These are phyloP conservation scores for Boletellus deceptivus DNA, from an alignment of 1,284 basidiomycete genomes.

Conservation along the genomic window DNA sequence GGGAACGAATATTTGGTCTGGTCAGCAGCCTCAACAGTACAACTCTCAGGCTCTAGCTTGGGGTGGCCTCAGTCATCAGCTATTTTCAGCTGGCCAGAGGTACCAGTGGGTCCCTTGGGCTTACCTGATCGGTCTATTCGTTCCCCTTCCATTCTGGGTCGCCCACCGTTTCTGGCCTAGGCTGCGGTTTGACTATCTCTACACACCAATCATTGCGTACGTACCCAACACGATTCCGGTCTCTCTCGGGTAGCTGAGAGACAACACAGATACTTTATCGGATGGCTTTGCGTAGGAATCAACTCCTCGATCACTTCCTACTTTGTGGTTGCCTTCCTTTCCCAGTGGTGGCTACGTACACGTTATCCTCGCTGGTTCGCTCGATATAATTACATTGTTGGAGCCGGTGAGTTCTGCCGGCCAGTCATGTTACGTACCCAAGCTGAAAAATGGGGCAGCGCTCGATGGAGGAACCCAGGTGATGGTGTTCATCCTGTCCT, in stretches of 20 bases:
- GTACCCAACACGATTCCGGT: not conserved
- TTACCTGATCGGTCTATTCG: constrained; percentile 52
- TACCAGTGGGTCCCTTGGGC: constrained; percentile 59
- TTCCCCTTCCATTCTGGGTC: constrained; percentile 57
- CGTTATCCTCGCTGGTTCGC: constrained; percentile 58
- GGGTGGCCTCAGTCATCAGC: constrained; percentile 60
- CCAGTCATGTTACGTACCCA: not conserved
- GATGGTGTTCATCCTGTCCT: constrained; percentile 69
- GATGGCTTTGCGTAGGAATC: constrained; percentile 41
- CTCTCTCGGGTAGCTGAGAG: constrained; percentile 10
- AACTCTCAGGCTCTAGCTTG: constrained; percentile 65
- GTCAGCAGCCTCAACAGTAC: constrained; percentile 53
- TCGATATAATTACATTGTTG: constrained; percentile 47
- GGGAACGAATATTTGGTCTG: constrained; percentile 65
- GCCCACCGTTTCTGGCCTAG: constrained; percentile 43
- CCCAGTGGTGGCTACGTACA: constrained; percentile 57
- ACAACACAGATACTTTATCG: constrained; percentile 32
- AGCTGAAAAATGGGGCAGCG: constrained; percentile 29
- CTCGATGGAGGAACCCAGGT: constrained; percentile 64
- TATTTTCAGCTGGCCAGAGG: constrained; percentile 53
- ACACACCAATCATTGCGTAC: constrained; percentile 39
- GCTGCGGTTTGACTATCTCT: constrained; percentile 40
- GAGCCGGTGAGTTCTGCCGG: constrained; percentile 35
- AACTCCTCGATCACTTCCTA: constrained; percentile 40
- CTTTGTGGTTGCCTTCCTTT: constrained; percentile 50